Evolutionary conservation across 2,329 filamentous ascomycete species (phyloP), one percentile per base, ranked within the genome.

Genomic region (Colletotrichum phormii): DNA sequence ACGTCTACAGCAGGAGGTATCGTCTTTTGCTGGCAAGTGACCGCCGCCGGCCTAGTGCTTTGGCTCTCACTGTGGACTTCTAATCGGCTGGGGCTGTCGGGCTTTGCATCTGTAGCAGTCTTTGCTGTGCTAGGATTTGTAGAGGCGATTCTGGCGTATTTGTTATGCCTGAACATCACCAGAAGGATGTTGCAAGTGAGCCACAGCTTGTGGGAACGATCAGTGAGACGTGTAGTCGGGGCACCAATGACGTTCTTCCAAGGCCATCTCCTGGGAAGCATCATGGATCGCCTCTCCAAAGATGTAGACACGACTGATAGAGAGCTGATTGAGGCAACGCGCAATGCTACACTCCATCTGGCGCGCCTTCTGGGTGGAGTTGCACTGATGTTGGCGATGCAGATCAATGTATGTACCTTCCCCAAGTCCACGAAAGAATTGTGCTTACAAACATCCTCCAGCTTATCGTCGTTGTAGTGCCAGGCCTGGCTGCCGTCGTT

Each of bases 231-330:
- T 15, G 60, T 63, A 3, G 42, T 49, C 18, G 26, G n/a, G 24
- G 26, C 60, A 1, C 60, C 60, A 7, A 29, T 63, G 15, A n/a
- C 26, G 13, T 63, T 63, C 26, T 63, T 63, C 42, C 60, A 63
- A 49, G 18, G 26, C 26, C 29, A 7, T 22, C 18, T 26, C n/a
- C 26, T 63, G 6, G 60, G 60, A 15, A 49, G 37, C 26, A 51
- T 63, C 13, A 63, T 63, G 60, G 60, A 63, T 26, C 60, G 37
- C 29, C 60, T 63, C 35, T 63, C 60, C 5, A 63, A 49, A 49
- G 60, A 63, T 11, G 60, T 51, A 18, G 60, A 63, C 11, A 63
- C 42, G n/a, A 49, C 37, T 18, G 60, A 63, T 1, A 49, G 60
- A 15, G 60, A 49, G 15, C 15, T 63, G 6, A 33, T 63, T 22